Evolutionary conservation across 257 asterid species (phyloP).

Genomic region (Linderniella brevidens): DNA sequence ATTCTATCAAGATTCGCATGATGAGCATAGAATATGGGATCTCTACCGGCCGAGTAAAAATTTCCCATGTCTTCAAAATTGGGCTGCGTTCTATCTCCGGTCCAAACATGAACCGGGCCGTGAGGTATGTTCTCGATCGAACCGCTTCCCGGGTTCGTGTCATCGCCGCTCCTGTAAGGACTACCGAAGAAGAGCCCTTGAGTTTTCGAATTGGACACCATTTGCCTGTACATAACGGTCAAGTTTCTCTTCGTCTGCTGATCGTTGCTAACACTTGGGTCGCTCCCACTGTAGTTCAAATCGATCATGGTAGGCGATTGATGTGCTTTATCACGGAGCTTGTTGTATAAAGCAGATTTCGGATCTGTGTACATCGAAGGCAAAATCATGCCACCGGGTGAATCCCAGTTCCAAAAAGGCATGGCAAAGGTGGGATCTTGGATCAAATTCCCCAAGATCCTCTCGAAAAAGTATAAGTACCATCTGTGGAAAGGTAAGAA

Average conservation of each 20-base stretch:
- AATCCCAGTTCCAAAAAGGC: slow-evolving; percentile 83
- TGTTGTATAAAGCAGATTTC: slow-evolving; percentile 34
- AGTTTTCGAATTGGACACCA: slow-evolving; percentile 46
- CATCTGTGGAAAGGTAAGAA: slow-evolving; percentile 59
- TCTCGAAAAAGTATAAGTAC: slow-evolving; percentile 59
- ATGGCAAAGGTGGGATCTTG: slow-evolving; percentile 54
- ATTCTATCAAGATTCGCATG: slow-evolving; percentile 59
- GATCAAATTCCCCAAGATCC: slow-evolving; percentile 44
- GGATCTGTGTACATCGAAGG: slow-evolving; percentile 37
- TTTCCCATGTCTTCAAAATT: slow-evolving; percentile 61
- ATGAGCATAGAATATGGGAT: slow-evolving; percentile 65
- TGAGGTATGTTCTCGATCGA: slow-evolving; percentile 62
- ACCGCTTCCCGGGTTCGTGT: slow-evolving; percentile 45
- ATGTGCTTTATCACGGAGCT: slow-evolving; percentile 36
- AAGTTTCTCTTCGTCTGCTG: slow-evolving; percentile 25
- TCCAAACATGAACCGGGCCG: slow-evolving; percentile 55
- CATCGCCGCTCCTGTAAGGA: slow-evolving; percentile 51
- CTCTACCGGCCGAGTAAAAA: slow-evolving; percentile 72
- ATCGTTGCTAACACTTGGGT: slow-evolving; percentile 4
- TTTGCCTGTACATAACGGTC: slow-evolving; percentile 59
- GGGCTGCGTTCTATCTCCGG: slow-evolving; percentile 58
- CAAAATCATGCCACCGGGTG: slow-evolving; percentile 42
- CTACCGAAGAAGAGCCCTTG: slow-evolving; percentile 43
- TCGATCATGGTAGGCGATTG: slow-evolving; percentile 54
- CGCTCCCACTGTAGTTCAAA: slow-evolving; percentile 32